Percentiles rank a stretch among this genome's conserved stretches.
Evolutionary conservation across 1,139 yeast genomes (phyloP).

Genomic region (Spencermartinsiella ligniputridi): DNA sequence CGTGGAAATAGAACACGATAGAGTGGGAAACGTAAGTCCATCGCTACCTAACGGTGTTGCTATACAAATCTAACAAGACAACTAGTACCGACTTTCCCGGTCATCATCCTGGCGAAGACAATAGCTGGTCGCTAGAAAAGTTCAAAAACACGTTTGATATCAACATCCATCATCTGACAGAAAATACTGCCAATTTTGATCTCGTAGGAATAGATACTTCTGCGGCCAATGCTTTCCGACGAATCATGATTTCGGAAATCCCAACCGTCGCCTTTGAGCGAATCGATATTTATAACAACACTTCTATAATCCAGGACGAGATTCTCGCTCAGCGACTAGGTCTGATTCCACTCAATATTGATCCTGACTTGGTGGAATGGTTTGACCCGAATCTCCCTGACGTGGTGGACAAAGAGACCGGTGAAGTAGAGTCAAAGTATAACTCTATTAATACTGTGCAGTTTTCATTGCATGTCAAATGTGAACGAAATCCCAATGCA

Average conservation of each 20-base stretch:
- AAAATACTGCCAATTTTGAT: constrained; percentile 80
- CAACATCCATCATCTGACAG: constrained; percentile 56
- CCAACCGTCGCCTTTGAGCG: constrained; percentile 95
- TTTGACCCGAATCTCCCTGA: constrained; percentile 64
- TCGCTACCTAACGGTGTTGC: not conserved
- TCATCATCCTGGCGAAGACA: constrained; percentile 57
- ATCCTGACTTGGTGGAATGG: constrained; percentile 67
- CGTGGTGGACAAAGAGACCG: constrained; percentile 30
- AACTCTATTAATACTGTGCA: constrained; percentile 89
- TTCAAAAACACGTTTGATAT: constrained; percentile 69
- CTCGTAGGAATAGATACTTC: constrained; percentile 84
- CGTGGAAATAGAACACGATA: constrained; percentile 84
- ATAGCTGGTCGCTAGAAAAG: constrained; percentile 79
- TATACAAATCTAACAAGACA: constrained; percentile 41
- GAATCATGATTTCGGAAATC: constrained; percentile 94
- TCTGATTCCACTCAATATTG: constrained; percentile 80
- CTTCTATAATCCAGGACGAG: constrained; percentile 95
- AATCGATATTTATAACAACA: constrained; percentile 85
- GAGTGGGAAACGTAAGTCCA: constrained; percentile 67
- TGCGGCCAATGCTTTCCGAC: constrained; percentile 91
- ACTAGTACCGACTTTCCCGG: constrained; percentile 91
- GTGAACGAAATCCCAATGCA: constrained; percentile 83
- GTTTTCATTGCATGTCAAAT: constrained; percentile 71
- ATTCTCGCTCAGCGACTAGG: constrained; percentile 95
- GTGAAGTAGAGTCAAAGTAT: constrained; percentile 28